Base-by-base conservation (phyloP, 306 rosid genomes). In the Arachis hypogaea region DNA sequence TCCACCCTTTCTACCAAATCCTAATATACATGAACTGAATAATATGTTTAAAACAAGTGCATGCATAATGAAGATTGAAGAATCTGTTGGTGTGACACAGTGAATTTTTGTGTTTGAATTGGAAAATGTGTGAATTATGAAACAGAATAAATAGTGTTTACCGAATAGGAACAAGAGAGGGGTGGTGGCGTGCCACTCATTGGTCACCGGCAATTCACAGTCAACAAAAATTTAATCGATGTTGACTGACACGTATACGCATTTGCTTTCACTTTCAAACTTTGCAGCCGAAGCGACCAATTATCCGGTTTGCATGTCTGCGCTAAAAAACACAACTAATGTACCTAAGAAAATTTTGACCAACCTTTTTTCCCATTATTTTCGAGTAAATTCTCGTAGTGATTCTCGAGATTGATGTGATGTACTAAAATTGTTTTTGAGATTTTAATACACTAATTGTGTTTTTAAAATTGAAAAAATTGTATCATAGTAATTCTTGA, bases 241-340 rank as follows among this genome's bases (percentile, higher is more conserved):
- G 11, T 22, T 85, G 83, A 83, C 81, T 69, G 87, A 78, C 92
- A 85, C 91, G 96, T 82, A 90, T 80, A 84, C 2, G 38, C 4
- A 33, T 33, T 2, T 33, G 38, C 38, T 69, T 65, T 75, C 57
- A 43, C 63, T 74, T 86, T 71, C 79, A 82, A 86, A 81, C 69
- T 65, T 75, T 69, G 89, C 79, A 71, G 69, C 82, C 83, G 83
- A 79, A 67, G 55, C 46, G 67, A 70, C 97, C 98, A 84, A 86
- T 87, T 81, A 80, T 77, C 77, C 86, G 64, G 80, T 88, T 80
- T 85, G 96, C 93, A 88, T 92, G 89, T 87, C 81, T 76, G 80
- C 83, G 73, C 80, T 74, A 69, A 58, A 76, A 78, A 78, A 70
- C 85, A 82, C 72, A 45, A 54, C 33, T 33, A 68, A 45, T 33